Evolutionary conservation across 2,329 filamentous ascomycete genomes (phyloP), one percentile per base, ranked within the genome.

Genomic region (Diaporthe aspalathi): DNA sequence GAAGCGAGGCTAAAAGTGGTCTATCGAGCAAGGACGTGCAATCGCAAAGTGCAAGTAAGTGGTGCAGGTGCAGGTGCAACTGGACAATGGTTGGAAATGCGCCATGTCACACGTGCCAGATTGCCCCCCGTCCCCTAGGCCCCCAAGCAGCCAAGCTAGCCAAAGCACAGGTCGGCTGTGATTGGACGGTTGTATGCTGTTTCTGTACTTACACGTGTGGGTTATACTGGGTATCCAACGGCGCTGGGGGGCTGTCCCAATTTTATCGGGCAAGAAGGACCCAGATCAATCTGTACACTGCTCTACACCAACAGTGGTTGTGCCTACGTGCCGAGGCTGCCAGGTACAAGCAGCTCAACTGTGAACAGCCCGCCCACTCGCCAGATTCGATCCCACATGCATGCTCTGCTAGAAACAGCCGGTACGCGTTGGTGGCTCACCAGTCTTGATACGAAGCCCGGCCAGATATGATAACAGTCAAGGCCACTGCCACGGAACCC

Each of bases 31-130:
- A 63, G 60, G 57, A 63, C 40, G 24, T 63, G 57, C 57, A 60
- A 43, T n/a, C n/a, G n/a, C n/a, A n/a, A n/a, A n/a, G n/a, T n/a
- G n/a, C 57, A 60, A 43, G 54, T 35, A 35, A 22, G 27, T 49
- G 49, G 43, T 35, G 43, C 60, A 49, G 9, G 32, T 9, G 32
- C 32, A 35, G 43, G 43, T 63, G 43, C 60, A 38, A 49, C 43
- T 49, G 60, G 43, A n/a, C 35, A 49, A 2, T 27, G 60, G 1
- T 63, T 38, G 43, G 57, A 63, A 63, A 49, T 63, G 57, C 57
- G 57, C 57, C 57, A 35, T 63, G 57, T 63, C 57, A 63, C 57
- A 63, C 60, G 60, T 63, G 60, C 60, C 60, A 63, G 57, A 63
- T 63, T 63, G 57, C 57, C 57, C 57, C 57, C 32, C 5, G 32